Evolutionary conservation across 495 filamentous ascomycete species (phyloP), one percentile per base, ranked within the genome.

Genomic region (Xylaria curta): DNA sequence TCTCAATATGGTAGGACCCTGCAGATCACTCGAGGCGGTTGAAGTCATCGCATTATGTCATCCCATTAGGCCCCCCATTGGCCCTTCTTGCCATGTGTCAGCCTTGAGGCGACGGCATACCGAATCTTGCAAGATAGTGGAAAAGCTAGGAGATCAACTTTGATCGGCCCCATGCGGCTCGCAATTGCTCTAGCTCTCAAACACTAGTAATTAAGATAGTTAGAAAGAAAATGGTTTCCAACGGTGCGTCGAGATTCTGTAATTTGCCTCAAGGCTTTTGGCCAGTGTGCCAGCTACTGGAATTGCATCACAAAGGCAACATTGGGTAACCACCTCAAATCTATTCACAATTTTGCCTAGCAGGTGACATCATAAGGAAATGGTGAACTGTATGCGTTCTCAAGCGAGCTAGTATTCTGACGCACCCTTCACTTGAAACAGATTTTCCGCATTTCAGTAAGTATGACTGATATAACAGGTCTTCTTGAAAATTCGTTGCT

Each of bases 41-140:
- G 69, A 71, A 60, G 69, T 71, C 69, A 71, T 71, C 38, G 61
- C 51, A 59, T 59, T 66, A 66, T 71, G 69, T 66, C 69, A 66
- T 49, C 69, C 60, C 60, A 71, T 66, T 44, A 51, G 62, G n/a
- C n/a, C n/a, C n/a, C n/a, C n/a, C n/a, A n/a, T n/a, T n/a, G n/a
- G n/a, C n/a, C 49, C 61, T 38, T 63, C 24, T 15, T 24, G 60
- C 53, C 53, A 33, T 56, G 46, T 56, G 69, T 58, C 49, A 69
- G 47, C 49, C 47, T 54, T 65, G 69, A 56, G 49, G 53, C 53
- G 38, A 44, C 51, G 28, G 42, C 42, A 66, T 36, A 19, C 44
- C 44, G 3, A 17, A 33, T 36, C 63, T 66, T 7, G 9, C 38
- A 10, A 17, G 38, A 26, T 12, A 10, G 13, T 12, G 21, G 13